phyloP scores from a whole-genome alignment of 2,329 filamentous ascomycete species.

The Apiospora marii region DNA sequence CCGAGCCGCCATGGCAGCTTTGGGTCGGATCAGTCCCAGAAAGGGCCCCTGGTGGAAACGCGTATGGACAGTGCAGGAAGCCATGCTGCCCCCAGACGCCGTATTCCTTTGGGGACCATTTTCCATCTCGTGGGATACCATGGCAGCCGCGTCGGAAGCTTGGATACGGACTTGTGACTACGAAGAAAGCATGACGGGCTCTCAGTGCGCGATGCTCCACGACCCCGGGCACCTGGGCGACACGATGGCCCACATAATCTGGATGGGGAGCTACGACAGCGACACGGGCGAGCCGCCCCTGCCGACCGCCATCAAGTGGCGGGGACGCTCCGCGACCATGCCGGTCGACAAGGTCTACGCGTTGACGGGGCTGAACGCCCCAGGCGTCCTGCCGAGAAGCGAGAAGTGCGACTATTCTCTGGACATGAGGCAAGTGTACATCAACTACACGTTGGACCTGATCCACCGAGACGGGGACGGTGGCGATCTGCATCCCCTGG shows the following conservation, averaged over 20 bases:
- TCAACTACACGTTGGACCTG: background rate
- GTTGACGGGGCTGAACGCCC: background rate
- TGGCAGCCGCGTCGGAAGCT: background rate
- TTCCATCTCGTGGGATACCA: background rate
- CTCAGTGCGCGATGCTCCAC: background rate
- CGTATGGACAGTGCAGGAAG: constrained; percentile 23
- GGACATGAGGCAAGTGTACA: background rate
- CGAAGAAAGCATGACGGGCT: background rate
- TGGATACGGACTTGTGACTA: background rate
- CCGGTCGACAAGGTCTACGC: constrained; percentile 21
- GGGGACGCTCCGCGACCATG: background rate
- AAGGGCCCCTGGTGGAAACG: constrained; percentile 13
- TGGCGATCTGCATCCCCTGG: background rate
- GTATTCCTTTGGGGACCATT: constrained; percentile 12
- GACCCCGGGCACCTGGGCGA: background rate
- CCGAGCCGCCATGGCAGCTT: background rate
- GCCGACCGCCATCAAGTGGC: constrained; percentile 5
- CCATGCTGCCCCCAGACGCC: constrained; percentile 5
- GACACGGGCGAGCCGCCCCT: background rate
- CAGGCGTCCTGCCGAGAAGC: background rate
- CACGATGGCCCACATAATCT: background rate
- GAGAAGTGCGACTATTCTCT: constrained; percentile 21
- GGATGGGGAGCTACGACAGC: background rate
- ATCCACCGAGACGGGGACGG: background rate
- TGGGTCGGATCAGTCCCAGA: background rate